phyloP scores from a whole-genome alignment of 352 stramenopile species.

The Pythium phragmitis region DNA sequence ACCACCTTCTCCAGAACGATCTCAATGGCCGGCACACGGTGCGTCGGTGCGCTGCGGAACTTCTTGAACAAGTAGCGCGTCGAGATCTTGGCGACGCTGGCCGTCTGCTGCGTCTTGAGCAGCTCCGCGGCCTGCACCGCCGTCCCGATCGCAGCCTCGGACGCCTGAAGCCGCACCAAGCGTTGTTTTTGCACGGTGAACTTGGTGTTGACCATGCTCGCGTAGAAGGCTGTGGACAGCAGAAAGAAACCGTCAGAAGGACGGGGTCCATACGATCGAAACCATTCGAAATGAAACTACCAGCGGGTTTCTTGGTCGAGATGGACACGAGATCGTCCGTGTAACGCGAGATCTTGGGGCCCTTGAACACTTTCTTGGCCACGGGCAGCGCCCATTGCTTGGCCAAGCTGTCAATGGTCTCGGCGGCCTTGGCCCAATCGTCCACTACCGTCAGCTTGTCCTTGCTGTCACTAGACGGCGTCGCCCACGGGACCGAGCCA shows the following conservation, averaged over 20 bases:
- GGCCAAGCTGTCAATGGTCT: conserved; percentile 40
- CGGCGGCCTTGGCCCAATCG: conserved; percentile 38
- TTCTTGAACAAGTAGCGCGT: conserved; percentile 66
- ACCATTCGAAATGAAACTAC: conserved; percentile 24
- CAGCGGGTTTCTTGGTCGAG: conserved; percentile 64
- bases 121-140: conserved; percentile 72
- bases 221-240: conserved; percentile 57
- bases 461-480: conserved; percentile 12
- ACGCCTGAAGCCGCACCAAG: conserved; percentile 60
- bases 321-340: conserved; percentile 76
- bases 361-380: conserved; percentile 40
- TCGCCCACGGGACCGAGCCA: conserved; percentile 53
- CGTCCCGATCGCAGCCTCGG: conserved; percentile 67
- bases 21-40: conserved; percentile 74
- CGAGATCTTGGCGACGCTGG: conserved; percentile 59
- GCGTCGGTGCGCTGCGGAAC: conserved; percentile 44
- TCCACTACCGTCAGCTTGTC: conserved; percentile 21
- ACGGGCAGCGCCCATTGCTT: conserved; percentile 47
- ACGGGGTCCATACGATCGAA: background rate
- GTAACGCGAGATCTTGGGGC: conserved; percentile 60
- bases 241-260: conserved; percentile 3
- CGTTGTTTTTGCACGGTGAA: conserved; percentile 71
- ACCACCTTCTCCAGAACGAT: conserved; percentile 52
- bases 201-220: conserved; percentile 80
- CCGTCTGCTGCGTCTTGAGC: conserved; percentile 61